phyloP scores from a whole-genome alignment of 805 yeast species.

The Candida fluviatilis region DNA sequence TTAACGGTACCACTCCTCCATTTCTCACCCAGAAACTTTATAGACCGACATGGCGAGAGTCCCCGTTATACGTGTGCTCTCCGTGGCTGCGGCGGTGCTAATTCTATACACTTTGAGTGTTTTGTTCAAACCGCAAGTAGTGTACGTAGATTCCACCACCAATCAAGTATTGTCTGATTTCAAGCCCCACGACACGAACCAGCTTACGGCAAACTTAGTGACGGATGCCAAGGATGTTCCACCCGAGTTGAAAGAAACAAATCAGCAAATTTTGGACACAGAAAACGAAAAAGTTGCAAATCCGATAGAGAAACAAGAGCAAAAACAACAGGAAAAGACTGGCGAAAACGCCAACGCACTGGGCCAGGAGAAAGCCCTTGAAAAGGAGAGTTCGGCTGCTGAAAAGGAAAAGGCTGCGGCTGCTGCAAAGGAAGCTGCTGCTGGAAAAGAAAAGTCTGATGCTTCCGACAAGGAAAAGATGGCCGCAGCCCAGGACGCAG shows the following conservation, averaged over 20 bases:
- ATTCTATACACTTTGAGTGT: conserved; percentile 6
- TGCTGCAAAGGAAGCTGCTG: background rate
- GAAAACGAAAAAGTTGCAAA: background rate
- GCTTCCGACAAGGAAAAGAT: background rate
- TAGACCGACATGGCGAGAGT: conserved; percentile 1
- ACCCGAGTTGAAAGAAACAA: background rate
- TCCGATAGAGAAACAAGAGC: background rate
- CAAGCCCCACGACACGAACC: background rate
- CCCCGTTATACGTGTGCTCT: conserved; percentile 1
- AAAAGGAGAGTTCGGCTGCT: background rate
- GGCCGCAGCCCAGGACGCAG: background rate
- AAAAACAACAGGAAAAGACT: background rate
- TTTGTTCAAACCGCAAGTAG: conserved; percentile 7
- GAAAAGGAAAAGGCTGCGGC: background rate
- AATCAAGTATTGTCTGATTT: conserved; percentile 8
- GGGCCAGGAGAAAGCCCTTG: background rate
- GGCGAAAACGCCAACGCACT: background rate
- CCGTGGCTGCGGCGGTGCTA: conserved; percentile 7
- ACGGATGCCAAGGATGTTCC: background rate
- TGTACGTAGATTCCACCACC: conserved; percentile 9
- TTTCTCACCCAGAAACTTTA: too few relatives aligned
- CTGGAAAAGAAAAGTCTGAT: background rate
- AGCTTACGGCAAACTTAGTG: background rate
- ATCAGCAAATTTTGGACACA: background rate
- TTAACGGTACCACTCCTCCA: too few relatives aligned